Percentiles rank a stretch among this genome's conserved stretches.
Conservation (phyloP, 2,329 filamentous ascomycete genomes). For the Rhinocladiella mackenziei region DNA sequence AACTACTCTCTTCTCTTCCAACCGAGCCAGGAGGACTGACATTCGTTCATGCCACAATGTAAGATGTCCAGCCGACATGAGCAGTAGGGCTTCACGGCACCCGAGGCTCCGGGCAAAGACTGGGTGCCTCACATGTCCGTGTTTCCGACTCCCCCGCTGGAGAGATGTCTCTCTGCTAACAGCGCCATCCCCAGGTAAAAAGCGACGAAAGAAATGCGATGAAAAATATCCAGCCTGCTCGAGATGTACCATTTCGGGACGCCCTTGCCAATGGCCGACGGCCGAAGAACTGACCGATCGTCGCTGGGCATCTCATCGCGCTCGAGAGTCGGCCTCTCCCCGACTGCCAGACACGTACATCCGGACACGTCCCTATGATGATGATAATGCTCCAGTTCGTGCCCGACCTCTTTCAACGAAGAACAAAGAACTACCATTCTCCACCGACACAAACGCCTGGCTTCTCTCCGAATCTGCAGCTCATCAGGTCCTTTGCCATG, state of each 20-base stretch:
- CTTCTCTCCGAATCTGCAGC: conserved; percentile 14
- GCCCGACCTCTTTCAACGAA: neutral
- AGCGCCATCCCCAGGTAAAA: conserved; percentile 8
- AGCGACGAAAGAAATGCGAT: conserved; percentile 20
- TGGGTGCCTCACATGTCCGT: conserved; percentile 21
- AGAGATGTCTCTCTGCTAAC: neutral
- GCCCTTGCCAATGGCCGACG: conserved; percentile 18
- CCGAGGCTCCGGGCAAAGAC: conserved; percentile 14
- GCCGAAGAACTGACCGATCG: conserved; percentile 17
- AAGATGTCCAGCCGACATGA: too few relatives aligned
- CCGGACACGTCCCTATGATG: too few relatives aligned
- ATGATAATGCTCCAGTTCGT: neutral
- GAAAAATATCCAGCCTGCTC: conserved; percentile 11
- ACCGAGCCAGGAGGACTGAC: too few relatives aligned
- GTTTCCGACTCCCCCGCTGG: neutral
- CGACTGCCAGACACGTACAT: neutral
- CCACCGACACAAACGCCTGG: conserved; percentile 6
- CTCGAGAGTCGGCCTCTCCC: conserved; percentile 3
- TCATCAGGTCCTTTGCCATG: conserved; percentile 10
- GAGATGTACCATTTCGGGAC: conserved; percentile 10
- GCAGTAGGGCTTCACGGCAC: too few relatives aligned
- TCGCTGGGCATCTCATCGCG: conserved; percentile 10
- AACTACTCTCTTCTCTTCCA: too few relatives aligned
- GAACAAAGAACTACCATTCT: neutral
- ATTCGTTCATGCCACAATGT: too few relatives aligned